These are phyloP conservation scores for Globisporangium cystogenes DNA, from an alignment of 352 stramenopile genomes.

Conservation along the genomic window DNA sequence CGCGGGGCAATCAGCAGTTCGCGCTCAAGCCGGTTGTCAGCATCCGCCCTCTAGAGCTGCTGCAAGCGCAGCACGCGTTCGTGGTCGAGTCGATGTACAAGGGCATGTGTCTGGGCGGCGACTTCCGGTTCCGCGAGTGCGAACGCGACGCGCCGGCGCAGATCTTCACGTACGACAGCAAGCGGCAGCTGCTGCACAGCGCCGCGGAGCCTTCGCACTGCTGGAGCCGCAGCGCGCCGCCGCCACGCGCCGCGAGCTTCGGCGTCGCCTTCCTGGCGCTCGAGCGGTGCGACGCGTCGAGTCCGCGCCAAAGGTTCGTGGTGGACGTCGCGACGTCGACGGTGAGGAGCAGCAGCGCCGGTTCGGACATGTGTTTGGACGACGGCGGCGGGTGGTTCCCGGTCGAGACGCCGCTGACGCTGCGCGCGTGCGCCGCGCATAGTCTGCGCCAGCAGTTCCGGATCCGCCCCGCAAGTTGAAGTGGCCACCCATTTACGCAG, in stretches of 20 bases:
- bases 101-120: background rate
- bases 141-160: background rate
- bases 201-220: background rate
- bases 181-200: slow-evolving; percentile 2
- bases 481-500: background rate
- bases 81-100: slow-evolving; percentile 10
- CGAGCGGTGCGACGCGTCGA: slow-evolving; percentile 1
- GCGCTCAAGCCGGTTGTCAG: background rate
- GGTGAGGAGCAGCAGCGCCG: background rate
- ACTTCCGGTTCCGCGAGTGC: slow-evolving; percentile 3
- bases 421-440: slow-evolving; percentile 2
- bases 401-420: slow-evolving; percentile 1
- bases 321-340: background rate
- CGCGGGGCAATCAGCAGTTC: slow-evolving; percentile 8
- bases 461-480: background rate
- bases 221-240: slow-evolving; percentile 5
- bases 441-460: slow-evolving; percentile 10
- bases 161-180: slow-evolving; percentile 6
- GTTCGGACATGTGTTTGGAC: slow-evolving; percentile 5
- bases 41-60: background rate
- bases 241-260: background rate
- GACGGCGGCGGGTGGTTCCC: slow-evolving; percentile 10
- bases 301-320: slow-evolving; percentile 4
- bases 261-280: slow-evolving; percentile 2
- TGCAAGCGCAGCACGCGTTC: background rate